phyloP scores from a whole-genome alignment of 2,329 filamentous ascomycete genomes.

The Tolypocladium tundrense region DNA sequence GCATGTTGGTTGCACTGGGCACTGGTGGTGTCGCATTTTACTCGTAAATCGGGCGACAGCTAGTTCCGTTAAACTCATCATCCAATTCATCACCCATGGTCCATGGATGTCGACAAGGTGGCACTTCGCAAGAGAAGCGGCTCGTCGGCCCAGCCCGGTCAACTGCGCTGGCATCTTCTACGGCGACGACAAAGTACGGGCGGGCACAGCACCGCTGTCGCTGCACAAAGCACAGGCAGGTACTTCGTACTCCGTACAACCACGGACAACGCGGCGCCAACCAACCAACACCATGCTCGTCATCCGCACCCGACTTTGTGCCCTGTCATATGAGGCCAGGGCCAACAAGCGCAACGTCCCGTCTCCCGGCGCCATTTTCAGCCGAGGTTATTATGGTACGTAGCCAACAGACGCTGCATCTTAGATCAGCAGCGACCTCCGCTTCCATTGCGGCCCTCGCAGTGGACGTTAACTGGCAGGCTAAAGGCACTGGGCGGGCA shows the following conservation, averaged over 20 bases:
- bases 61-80: not conserved
- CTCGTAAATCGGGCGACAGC: not conserved
- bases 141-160: not conserved
- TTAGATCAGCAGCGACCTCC: constrained; percentile 1
- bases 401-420: constrained; percentile 1
- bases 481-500: not conserved
- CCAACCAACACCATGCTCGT: not conserved
- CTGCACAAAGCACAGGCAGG: not conserved
- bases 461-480: not conserved
- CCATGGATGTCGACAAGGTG: not conserved
- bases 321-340: not conserved
- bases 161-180: not conserved
- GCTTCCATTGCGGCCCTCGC: not conserved
- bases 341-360: not conserved
- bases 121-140: not conserved
- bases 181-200: no score
- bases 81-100: not conserved
- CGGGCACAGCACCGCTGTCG: no score
- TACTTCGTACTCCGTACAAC: not conserved
- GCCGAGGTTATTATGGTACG: not conserved
- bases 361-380: constrained; percentile 4
- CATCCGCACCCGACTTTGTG: not conserved
- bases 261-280: not conserved
- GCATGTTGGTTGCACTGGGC: not conserved
- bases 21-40: not conserved